Percentiles rank a stretch among this genome's conserved stretches.
Conservation (phyloP, 2,329 filamentous ascomycete genomes). For the Leptoxyphium fumago region DNA sequence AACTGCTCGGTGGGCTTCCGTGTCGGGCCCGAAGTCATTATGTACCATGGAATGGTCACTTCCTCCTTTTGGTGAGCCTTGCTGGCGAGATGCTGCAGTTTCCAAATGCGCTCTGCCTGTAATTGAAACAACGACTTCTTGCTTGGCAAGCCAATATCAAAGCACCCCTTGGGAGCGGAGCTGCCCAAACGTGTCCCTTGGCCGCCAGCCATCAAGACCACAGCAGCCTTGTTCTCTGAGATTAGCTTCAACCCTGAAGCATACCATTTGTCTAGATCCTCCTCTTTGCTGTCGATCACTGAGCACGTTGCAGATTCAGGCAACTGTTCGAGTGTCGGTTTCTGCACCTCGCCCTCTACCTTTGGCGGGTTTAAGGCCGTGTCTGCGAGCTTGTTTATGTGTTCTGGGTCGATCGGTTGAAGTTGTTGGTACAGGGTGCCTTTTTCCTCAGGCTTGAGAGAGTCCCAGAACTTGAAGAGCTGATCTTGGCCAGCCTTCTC, state of each 20-base stretch:
- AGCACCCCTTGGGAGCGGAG: constrained; percentile 94
- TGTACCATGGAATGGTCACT: constrained; percentile 83
- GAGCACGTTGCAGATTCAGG: constrained; percentile 77
- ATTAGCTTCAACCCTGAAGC: constrained; percentile 51
- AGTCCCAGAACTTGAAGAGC: constrained; percentile 77
- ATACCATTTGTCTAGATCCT: constrained; percentile 76
- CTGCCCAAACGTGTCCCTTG: constrained; percentile 91
- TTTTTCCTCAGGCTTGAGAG: constrained; percentile 59
- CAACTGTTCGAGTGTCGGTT: constrained; percentile 61
- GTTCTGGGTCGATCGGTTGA: constrained; percentile 61
- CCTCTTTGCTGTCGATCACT: constrained; percentile 71
- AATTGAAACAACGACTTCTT: constrained; percentile 94
- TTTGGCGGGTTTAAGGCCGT: constrained; percentile 67
- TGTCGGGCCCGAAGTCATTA: constrained; percentile 97
- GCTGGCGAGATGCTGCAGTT: constrained; percentile 66
- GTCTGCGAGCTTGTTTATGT: constrained; percentile 78
- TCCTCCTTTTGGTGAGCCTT: constrained; percentile 48
- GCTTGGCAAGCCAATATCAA: constrained; percentile 85
- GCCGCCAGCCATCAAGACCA: constrained; percentile 93
- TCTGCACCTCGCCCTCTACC: constrained; percentile 37
- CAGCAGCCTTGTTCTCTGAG: constrained; percentile 56
- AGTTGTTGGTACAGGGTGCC: constrained; percentile 69
- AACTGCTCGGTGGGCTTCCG: constrained; percentile 83
- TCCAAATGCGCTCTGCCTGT: constrained; percentile 84
- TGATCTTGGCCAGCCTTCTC: constrained; percentile 62